A percentile compares a stretch with the other conserved stretches of the same genome.
phyloP scores from a whole-genome alignment of 2,329 filamentous ascomycete genomes.

The Xylariaceae sp. region DNA sequence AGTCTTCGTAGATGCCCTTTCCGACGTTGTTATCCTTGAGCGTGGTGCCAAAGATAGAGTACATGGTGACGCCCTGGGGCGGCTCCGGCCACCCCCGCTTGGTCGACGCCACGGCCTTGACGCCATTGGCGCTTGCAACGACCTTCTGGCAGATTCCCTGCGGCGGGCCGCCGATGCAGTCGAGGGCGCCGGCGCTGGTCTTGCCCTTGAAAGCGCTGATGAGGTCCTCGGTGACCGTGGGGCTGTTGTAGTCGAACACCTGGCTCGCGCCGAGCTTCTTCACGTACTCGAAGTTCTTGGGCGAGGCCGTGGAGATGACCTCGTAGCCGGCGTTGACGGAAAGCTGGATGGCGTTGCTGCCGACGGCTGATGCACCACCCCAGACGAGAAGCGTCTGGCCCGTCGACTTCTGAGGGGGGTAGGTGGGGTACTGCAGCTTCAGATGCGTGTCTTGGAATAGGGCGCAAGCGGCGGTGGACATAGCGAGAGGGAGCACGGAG shows the following conservation, averaged over 20 bases:
- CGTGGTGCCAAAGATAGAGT: constrained; percentile 32
- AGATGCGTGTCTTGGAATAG: constrained; percentile 32
- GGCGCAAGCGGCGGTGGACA: constrained; percentile 35
- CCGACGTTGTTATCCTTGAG: constrained; percentile 36
- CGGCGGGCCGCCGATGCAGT: constrained; percentile 29
- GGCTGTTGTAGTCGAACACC: constrained; percentile 31
- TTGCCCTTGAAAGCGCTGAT: constrained; percentile 34
- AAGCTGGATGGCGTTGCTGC: constrained; percentile 47
- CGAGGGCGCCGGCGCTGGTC: constrained; percentile 36
- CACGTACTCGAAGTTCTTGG: constrained; percentile 31
- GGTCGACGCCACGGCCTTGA: constrained; percentile 30
- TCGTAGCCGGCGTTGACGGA: constrained; percentile 43
- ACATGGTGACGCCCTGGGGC: constrained; percentile 32
- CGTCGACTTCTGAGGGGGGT: constrained; percentile 23
- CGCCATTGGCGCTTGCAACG: constrained; percentile 28
- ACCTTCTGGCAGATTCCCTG: constrained; percentile 33
- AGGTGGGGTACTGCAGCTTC: constrained; percentile 30
- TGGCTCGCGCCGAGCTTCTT: constrained; percentile 28
- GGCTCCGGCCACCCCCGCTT: constrained; percentile 34
- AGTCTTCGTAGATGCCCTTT: constrained; percentile 42
- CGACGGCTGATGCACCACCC: constrained; percentile 46
- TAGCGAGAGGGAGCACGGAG: constrained; percentile 34
- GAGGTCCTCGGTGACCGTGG: constrained; percentile 33
- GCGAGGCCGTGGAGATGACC: constrained; percentile 43
- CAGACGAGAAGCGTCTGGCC: constrained; percentile 35